A percentile compares a stretch with the other conserved stretches of the same genome.
phyloP scores from a whole-genome alignment of 306 rosid genomes.

The Cucurbita argyrosperma region DNA sequence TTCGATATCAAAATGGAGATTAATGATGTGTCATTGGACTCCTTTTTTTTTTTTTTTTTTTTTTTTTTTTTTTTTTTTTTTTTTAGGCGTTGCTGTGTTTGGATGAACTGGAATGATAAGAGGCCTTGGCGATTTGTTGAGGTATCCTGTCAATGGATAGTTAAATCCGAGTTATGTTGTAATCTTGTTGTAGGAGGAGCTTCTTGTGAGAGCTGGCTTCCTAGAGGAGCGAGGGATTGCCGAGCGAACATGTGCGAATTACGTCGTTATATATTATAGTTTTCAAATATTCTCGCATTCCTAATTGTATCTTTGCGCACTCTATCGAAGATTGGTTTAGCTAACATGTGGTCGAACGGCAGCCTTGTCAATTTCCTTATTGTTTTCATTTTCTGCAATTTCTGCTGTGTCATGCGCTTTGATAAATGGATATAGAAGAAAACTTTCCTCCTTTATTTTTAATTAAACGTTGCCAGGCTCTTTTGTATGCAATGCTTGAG shows the following conservation, averaged over 20 bases:
- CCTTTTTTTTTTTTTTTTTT: too few relatives aligned
- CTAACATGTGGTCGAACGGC: background rate
- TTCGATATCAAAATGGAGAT: background rate
- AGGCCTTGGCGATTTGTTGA: background rate
- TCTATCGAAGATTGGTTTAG: background rate
- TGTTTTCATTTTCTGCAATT: background rate
- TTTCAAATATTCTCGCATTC: background rate
- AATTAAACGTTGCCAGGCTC: background rate
- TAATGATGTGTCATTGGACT: too few relatives aligned
- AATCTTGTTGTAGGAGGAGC: background rate
- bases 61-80: too few relatives aligned
- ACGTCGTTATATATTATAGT: too few relatives aligned
- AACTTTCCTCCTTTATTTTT: background rate
- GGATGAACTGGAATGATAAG: background rate
- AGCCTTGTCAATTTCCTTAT: background rate
- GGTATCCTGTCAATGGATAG: background rate
- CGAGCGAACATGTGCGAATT: background rate
- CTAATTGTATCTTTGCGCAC: background rate
- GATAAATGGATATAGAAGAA: background rate
- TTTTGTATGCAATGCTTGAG: background rate
- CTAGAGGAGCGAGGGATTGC: background rate
- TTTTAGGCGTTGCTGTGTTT: background rate
- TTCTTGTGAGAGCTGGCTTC: background rate
- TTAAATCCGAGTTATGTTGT: background rate
- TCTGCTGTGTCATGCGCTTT: background rate